Conservation (phyloP, 2,329 filamentous ascomycete genomes). For the Arthroderma sp. region DNA sequence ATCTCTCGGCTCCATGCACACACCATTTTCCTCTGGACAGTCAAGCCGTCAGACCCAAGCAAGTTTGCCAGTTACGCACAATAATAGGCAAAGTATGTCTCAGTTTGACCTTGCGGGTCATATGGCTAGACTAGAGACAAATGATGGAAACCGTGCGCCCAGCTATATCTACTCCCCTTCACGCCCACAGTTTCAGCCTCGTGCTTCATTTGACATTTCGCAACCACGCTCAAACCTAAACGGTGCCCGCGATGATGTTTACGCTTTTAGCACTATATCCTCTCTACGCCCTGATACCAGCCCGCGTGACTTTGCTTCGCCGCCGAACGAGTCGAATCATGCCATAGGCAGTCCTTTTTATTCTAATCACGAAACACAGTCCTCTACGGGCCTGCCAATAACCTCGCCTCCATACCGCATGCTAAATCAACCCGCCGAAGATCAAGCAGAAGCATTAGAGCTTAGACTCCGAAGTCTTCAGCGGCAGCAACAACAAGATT, state of each 20-base stretch:
- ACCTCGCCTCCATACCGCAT: conserved; percentile 16
- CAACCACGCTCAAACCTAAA: background rate
- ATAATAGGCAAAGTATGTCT: background rate
- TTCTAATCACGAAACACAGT: no score
- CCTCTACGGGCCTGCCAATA: conserved; percentile 22
- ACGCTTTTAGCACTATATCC: no score
- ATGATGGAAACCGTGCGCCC: background rate
- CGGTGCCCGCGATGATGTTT: no score
- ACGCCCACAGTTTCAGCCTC: background rate
- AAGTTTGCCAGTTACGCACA: no score
- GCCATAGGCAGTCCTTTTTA: no score
- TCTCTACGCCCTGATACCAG: no score
- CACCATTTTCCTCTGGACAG: no score
- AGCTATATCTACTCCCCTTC: no score
- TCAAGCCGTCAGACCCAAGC: no score
- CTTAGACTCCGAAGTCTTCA: conserved; percentile 38
- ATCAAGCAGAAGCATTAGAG: conserved; percentile 34
- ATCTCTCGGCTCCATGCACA: no score
- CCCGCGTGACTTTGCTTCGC: no score
- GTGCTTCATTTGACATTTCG: background rate
- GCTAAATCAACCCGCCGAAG: conserved; percentile 21
- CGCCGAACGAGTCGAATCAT: no score
- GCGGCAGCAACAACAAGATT: conserved; percentile 26
- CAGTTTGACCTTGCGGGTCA: background rate
- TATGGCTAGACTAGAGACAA: background rate